Conservation (phyloP, 768 basidiomycete species). For the Termitomyces sp. region DNA sequence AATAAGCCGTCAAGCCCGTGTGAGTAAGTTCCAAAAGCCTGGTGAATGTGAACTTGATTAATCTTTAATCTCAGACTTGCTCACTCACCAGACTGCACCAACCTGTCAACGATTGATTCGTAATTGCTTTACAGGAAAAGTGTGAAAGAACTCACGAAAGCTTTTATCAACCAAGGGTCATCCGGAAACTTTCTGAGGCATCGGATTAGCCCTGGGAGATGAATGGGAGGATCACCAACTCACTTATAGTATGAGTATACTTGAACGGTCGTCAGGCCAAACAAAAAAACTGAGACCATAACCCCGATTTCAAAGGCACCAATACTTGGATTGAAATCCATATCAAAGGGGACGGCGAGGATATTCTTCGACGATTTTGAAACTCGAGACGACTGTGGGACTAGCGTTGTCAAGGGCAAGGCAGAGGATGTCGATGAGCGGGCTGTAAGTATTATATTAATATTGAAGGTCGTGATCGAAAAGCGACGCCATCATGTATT, state of each 20-base stretch:
- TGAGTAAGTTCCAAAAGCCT: slow-evolving; percentile 10
- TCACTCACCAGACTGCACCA: slow-evolving; percentile 5
- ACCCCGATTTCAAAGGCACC: slow-evolving; percentile 12
- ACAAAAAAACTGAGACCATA: slow-evolving; percentile 10
- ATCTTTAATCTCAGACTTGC: background rate
- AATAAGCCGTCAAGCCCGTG: slow-evolving; percentile 6
- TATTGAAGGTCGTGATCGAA: background rate
- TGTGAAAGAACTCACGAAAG: slow-evolving; percentile 2
- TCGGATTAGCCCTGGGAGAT: background rate
- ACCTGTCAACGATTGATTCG: background rate
- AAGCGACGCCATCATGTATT: too few relatives aligned
- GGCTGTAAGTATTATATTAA: too few relatives aligned
- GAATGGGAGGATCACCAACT: background rate
- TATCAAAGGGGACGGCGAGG: background rate
- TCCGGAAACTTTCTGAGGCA: slow-evolving; percentile 6
- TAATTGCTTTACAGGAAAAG: background rate
- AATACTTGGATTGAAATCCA: background rate
- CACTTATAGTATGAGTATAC: slow-evolving; percentile 11
- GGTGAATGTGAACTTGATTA: background rate
- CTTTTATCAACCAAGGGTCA: slow-evolving; percentile 3
- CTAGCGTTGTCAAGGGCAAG: too few relatives aligned
- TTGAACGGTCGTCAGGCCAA: slow-evolving; percentile 10
- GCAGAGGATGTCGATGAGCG: too few relatives aligned
- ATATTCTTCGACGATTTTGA: background rate
- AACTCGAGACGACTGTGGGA: background rate